A percentile compares a stretch with the other conserved stretches of the same genome.
Conservation (phyloP, 768 basidiomycete genomes). For the Boletus sensibilis region DNA sequence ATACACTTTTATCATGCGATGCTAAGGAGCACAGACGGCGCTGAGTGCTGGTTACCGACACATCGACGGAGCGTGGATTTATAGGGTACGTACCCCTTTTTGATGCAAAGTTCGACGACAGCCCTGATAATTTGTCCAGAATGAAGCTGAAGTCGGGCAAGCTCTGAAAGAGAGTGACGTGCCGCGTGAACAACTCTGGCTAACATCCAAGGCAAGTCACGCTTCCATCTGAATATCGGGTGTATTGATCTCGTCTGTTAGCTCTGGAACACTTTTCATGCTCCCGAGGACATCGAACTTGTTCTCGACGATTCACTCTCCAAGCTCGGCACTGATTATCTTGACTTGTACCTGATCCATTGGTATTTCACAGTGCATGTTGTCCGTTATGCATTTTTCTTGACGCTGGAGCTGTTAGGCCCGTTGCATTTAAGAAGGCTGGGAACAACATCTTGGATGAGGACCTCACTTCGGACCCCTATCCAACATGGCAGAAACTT, state of each 20-base stretch:
- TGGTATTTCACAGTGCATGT: slow-evolving; percentile 45
- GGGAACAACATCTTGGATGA: slow-evolving; percentile 46
- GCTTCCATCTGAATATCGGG: not conserved
- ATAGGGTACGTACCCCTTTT: slow-evolving; percentile 43
- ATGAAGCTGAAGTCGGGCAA: slow-evolving; percentile 67
- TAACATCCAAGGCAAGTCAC: slow-evolving; percentile 54
- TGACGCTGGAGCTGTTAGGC: slow-evolving; percentile 40
- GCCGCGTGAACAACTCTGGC: slow-evolving; percentile 62
- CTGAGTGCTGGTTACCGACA: slow-evolving; percentile 65
- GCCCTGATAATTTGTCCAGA: slow-evolving; percentile 37
- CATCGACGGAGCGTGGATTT: slow-evolving; percentile 74
- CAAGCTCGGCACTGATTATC: slow-evolving; percentile 63
- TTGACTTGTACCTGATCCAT: slow-evolving; percentile 81
- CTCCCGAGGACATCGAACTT: slow-evolving; percentile 68
- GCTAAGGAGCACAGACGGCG: slow-evolving; percentile 42
- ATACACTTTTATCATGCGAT: not conserved
- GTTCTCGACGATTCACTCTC: slow-evolving; percentile 64
- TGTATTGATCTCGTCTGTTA: slow-evolving; percentile 19
- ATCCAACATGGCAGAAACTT: slow-evolving; percentile 78
- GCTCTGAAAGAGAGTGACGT: slow-evolving; percentile 59
- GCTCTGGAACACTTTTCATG: slow-evolving; percentile 79
- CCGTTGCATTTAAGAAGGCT: slow-evolving; percentile 62
- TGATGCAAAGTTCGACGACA: not conserved
- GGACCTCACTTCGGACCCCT: slow-evolving; percentile 64
- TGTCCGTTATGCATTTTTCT: not conserved